Conservation (phyloP, 257 asterid species). For the Solanum medicagineum region DNA sequence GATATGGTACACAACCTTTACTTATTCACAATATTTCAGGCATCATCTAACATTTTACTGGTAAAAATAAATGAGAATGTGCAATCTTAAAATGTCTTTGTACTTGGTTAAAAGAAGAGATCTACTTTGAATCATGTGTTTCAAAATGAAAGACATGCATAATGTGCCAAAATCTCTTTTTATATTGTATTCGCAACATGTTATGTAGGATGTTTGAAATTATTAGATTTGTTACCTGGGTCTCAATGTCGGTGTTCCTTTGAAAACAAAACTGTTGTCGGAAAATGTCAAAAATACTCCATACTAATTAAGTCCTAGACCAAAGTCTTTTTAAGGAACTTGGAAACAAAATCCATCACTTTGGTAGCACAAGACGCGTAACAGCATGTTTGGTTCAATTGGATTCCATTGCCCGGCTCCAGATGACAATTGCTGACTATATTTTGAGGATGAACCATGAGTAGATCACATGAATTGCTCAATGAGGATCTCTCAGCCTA, state of each 20-base stretch:
- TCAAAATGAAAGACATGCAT: not conserved
- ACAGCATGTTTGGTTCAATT: slow-evolving; percentile 71
- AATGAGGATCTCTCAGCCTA: slow-evolving; percentile 54
- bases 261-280: too few species aligned
- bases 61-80: too few species aligned
- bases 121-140: too few species aligned
- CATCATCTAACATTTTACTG: not conserved
- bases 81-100: too few species aligned
- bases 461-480: slow-evolving; percentile 52
- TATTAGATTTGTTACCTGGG: too few species aligned
- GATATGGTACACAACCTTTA: not conserved
- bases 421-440: slow-evolving; percentile 42
- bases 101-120: too few species aligned
- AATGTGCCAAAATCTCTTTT: too few species aligned
- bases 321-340: slow-evolving; percentile 77
- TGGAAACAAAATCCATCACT: slow-evolving; percentile 76
- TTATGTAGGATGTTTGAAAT: too few species aligned
- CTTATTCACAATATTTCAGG: not conserved
- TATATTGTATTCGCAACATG: too few species aligned
- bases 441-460: slow-evolving; percentile 65
- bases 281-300: too few species aligned
- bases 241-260: not conserved
- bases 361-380: slow-evolving; percentile 82
- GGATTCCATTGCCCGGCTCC: slow-evolving; percentile 95
- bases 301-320: too few species aligned